These are phyloP conservation scores for Chrysoporthe deuterocubensis DNA, from an alignment of 2,329 filamentous ascomycete species.

Conservation along the genomic window DNA sequence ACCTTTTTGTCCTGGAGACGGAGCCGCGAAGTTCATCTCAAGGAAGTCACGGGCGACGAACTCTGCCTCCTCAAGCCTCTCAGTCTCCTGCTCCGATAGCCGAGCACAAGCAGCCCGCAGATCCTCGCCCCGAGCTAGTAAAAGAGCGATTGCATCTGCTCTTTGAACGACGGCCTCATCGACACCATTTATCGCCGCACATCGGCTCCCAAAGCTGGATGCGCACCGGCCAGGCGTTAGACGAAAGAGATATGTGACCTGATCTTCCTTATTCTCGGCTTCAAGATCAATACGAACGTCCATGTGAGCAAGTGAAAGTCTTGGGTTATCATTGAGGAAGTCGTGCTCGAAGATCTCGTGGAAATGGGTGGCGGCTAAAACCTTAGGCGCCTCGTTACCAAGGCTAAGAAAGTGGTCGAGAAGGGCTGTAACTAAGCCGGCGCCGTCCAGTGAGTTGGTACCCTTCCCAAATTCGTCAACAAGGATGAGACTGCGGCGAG, in stretches of 20 bases:
- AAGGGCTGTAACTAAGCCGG: slow-evolving; percentile 61
- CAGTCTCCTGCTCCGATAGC: slow-evolving; percentile 65
- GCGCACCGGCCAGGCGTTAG: slow-evolving; percentile 68
- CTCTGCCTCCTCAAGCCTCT: slow-evolving; percentile 71
- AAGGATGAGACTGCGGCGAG: slow-evolving; percentile 77
- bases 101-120: slow-evolving; percentile 72
- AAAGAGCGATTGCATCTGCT: slow-evolving; percentile 72
- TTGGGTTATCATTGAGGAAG: slow-evolving; percentile 54
- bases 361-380: slow-evolving; percentile 66
- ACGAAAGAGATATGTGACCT: slow-evolving; percentile 77
- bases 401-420: slow-evolving; percentile 59
- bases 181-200: slow-evolving; percentile 86
- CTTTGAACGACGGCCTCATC: slow-evolving; percentile 71
- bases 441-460: slow-evolving; percentile 61
- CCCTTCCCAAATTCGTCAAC: slow-evolving; percentile 88
- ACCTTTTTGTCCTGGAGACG: slow-evolving; percentile 1
- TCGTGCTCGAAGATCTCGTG: slow-evolving; percentile 74
- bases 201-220: slow-evolving; percentile 84
- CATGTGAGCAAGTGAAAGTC: slow-evolving; percentile 71
- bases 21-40: slow-evolving; percentile 38
- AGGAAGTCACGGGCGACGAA: slow-evolving; percentile 62
- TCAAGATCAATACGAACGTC: slow-evolving; percentile 64
- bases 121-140: slow-evolving; percentile 75
- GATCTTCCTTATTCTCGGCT: slow-evolving; percentile 57
- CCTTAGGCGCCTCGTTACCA: slow-evolving; percentile 53